A percentile compares a stretch with the other conserved stretches of the same genome.
Evolutionary conservation across 306 rosid species (phyloP).

Genomic region (Sicyos baderoa): DNA sequence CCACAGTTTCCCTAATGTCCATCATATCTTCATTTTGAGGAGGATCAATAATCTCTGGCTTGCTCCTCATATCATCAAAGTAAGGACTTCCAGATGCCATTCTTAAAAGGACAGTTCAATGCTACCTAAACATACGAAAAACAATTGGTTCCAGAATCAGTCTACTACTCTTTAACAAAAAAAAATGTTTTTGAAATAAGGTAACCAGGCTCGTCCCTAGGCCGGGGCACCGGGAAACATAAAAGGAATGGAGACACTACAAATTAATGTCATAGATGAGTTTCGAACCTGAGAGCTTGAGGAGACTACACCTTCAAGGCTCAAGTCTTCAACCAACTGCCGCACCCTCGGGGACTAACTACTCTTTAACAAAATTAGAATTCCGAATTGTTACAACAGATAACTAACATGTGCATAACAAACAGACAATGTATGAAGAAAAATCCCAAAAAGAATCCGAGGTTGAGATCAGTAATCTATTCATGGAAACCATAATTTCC

Average conservation of each 20-base stretch:
- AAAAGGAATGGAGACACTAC: no score
- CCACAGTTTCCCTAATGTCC: constrained; percentile 49
- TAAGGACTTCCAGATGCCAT: constrained; percentile 64
- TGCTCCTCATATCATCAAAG: constrained; percentile 58
- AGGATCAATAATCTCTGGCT: constrained; percentile 69
- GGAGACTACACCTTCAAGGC: no score
- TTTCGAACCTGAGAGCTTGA: no score
- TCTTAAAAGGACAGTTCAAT: constrained; percentile 2
- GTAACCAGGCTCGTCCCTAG: no score
- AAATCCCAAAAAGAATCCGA: neutral
- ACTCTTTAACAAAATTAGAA: neutral
- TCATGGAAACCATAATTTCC: constrained; percentile 10
- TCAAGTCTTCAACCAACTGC: no score
- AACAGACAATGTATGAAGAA: constrained; percentile 5
- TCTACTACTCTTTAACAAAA: neutral
- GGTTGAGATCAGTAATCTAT: neutral
- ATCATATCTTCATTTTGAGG: constrained; percentile 56
- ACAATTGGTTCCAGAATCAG: neutral
- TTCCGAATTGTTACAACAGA: neutral
- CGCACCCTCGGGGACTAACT: no score
- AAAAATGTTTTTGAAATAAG: no score
- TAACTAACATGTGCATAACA: constrained; percentile 10
- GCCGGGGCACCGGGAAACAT: no score
- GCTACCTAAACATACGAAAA: neutral
- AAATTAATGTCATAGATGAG: no score